Percentiles rank a stretch among this genome's conserved stretches.
These are phyloP conservation scores for Mycena epipterygia DNA, from an alignment of 768 basidiomycete genomes.

Conservation along the genomic window DNA sequence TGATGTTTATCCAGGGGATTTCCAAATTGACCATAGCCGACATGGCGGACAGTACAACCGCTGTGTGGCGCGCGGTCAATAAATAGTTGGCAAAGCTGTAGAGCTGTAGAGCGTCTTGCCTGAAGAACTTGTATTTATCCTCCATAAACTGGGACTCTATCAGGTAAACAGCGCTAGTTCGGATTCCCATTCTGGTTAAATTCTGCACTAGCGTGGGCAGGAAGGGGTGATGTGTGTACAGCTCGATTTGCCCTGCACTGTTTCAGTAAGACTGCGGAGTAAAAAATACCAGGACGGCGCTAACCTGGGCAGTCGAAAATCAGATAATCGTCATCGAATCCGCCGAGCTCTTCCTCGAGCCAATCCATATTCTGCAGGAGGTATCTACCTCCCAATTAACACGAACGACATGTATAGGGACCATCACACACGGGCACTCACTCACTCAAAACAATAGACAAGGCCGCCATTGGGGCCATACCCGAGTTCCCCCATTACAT, in stretches of 20 bases:
- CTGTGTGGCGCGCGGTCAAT: slow-evolving; percentile 53
- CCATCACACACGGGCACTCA: slow-evolving; percentile 55
- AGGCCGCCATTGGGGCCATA: slow-evolving; percentile 98
- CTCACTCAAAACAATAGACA: slow-evolving; percentile 99
- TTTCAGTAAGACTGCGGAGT: slow-evolving; percentile 18
- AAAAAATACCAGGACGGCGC: slow-evolving; percentile 30
- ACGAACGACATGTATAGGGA: neutral
- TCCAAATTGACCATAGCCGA: slow-evolving; percentile 99
- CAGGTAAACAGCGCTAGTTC: slow-evolving; percentile 91
- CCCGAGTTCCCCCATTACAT: slow-evolving; percentile 95
- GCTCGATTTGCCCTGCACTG: slow-evolving; percentile 90
- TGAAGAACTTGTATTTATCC: slow-evolving; percentile 98
- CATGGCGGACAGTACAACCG: slow-evolving; percentile 97
- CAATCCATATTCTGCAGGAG: slow-evolving; percentile 97
- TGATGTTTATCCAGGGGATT: slow-evolving; percentile 96
- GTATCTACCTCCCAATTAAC: slow-evolving; percentile 69
- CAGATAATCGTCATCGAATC: slow-evolving; percentile 96
- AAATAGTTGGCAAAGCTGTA: slow-evolving; percentile 7
- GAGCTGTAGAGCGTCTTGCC: slow-evolving; percentile 54
- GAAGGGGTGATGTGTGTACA: slow-evolving; percentile 98
- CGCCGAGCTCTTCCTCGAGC: slow-evolving; percentile 96
- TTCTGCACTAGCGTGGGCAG: slow-evolving; percentile 90
- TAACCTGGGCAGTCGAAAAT: slow-evolving; percentile 92
- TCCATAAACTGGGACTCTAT: slow-evolving; percentile 99
- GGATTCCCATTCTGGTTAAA: slow-evolving; percentile 80